Evolutionary conservation across 2,329 filamentous ascomycete genomes (phyloP), one percentile per base, ranked within the genome.

Genomic region (Scedosporium dehoogii): DNA sequence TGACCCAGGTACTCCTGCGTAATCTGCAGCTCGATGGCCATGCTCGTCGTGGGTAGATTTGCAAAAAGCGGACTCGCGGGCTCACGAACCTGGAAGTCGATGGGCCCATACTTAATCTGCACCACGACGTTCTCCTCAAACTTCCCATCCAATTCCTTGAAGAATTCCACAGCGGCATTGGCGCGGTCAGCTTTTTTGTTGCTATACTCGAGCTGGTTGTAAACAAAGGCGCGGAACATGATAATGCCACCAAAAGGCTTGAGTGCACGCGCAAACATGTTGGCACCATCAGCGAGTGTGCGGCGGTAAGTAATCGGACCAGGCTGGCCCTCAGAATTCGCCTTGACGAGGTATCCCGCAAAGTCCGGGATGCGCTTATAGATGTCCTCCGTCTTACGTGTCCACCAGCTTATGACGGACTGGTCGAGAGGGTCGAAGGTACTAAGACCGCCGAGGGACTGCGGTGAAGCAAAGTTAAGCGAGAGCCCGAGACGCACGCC

Each of bases 21-120:
- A 18, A 90, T 79, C 69, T 89, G 80, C 2, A 90, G 75, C 70
- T 90, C 87, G 46, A 90, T 83, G 0, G 84, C 83, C 12, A 73
- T 70, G 27, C 69, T 70, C 0, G 80, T 82, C 51, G 78, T 66
- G 4, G 64, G 67, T 12, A 83, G 68, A 59, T 80, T 73, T 1
- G 79, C 79, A 65, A 90, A 89, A 0, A 91, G 73, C 0, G 88
- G 87, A 3, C 83, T 87, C 1, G 79, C 73, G 1, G 87, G 84
- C 70, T 90, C 87, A 42, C 87, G 81, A 12, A 89, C 85, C 68
- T 90, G 87, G 71, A 90, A 90, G 69, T 90, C 87, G 63, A 90
- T 90, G 0, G 87, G 86, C 0, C 88, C 87, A 65, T 87, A 89
- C 71, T 90, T 91, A 72, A 90, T 85, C 69, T 91, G 87, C 2